These are phyloP conservation scores for Lentinus tigrinus DNA, from an alignment of 768 basidiomycete genomes.

Conservation along the genomic window DNA sequence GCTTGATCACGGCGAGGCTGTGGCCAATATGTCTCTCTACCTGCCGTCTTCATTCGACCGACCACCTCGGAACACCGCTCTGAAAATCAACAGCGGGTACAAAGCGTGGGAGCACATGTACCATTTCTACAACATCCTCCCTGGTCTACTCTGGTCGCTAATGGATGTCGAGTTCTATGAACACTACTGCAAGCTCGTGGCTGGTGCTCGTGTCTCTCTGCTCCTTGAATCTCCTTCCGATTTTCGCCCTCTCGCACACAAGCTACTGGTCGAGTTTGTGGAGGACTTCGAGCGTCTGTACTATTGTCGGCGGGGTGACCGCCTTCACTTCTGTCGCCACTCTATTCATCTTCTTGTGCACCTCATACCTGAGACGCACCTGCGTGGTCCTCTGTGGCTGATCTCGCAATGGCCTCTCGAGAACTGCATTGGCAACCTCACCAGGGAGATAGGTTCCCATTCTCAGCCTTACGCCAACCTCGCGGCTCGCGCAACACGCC, in stretches of 20 bases:
- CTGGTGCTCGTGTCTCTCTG: conserved; percentile 20
- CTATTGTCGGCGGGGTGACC: conserved; percentile 23
- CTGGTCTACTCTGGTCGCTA: conserved; percentile 24
- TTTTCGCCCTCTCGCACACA: conserved; percentile 23
- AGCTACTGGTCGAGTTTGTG: conserved; percentile 24
- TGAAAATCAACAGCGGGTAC: conserved; percentile 36
- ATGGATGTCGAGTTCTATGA: conserved; percentile 20
- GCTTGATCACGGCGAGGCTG: conserved; percentile 34
- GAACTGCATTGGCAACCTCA: conserved; percentile 26
- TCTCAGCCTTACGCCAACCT: conserved; percentile 27
- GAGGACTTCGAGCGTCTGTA: conserved; percentile 38
- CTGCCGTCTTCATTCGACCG: conserved; percentile 40
- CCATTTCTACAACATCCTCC: conserved; percentile 24
- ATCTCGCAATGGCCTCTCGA: conserved; percentile 24
- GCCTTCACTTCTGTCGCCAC: conserved; percentile 34
- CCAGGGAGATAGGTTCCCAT: conserved; percentile 23
- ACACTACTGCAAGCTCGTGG: conserved; percentile 28
- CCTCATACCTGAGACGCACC: conserved; percentile 19
- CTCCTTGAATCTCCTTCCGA: conserved; percentile 11
- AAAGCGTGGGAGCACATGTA: conserved; percentile 29
- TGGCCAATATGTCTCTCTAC: conserved; percentile 30
- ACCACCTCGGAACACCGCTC: conserved; percentile 39
- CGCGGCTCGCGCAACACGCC: background rate
- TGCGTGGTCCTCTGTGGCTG: conserved; percentile 16
- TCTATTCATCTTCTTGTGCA: conserved; percentile 34